Base-by-base conservation (phyloP, 306 rosid species). In the Begonia masoniana region DNA sequence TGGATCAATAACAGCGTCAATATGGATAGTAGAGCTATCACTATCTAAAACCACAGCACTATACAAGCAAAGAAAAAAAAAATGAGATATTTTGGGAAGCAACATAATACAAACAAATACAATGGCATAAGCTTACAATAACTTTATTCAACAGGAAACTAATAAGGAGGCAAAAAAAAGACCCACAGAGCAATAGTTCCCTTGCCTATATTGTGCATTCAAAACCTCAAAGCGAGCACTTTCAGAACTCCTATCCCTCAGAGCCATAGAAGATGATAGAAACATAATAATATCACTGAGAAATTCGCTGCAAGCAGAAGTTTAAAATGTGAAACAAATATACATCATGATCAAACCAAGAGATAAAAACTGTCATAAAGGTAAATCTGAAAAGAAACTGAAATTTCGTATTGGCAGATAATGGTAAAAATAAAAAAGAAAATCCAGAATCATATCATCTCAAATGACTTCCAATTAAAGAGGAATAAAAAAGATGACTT, bases 1-100 rank as follows among this genome's bases (percentile, higher is more conserved):
- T 50, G 99, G 99, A 82, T 91, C 99, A 56, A 91, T 58, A 59
- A 84, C 94, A 21, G 84, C 99, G 62, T 91, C 99, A 17, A 91
- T 86, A 71, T 91, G 99, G 62, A 86, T 70, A 57, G 82, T 79
- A 57, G 99, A 68, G 61, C 76, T 81, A 55, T 81, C 96, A 66
- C 68, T 70, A 61, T 62, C 62, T 42, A 91, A 58, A 67, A 86
- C 72, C 59, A 91, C 72, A 43, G 99, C 99, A 81, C 99, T 91
- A 96, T 65, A 71, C 57, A 65, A 71, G 69, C 42, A 46, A 47
- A 56, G 68, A 69, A 51, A 11, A 42, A 57, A 50, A 41, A 24
- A 57, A 64, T 60, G 47, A 71, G 59, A 60, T 15, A 51, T 13
- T 52, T 52, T 11, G 50, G 61, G 52, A 41, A 49, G 24, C 24